These are phyloP conservation scores for Penicillium cataractarum DNA, from an alignment of 495 filamentous ascomycete genomes.

Conservation along the genomic window DNA sequence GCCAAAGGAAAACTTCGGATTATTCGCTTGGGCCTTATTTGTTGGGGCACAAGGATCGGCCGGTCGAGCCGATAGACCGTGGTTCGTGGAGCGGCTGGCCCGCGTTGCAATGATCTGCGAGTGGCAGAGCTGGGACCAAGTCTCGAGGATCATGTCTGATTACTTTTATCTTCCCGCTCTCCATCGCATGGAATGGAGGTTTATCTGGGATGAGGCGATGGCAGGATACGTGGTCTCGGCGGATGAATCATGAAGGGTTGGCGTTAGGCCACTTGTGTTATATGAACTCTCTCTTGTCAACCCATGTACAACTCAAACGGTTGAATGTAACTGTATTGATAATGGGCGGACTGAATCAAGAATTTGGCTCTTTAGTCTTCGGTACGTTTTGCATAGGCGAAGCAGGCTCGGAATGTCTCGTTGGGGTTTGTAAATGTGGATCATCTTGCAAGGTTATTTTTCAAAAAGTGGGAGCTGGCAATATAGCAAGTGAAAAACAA, in stretches of 20 bases:
- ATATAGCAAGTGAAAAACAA: neutral
- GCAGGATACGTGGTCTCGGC: conserved; percentile 25
- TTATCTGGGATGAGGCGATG: conserved; percentile 38
- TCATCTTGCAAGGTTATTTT: neutral
- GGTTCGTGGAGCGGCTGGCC: conserved; percentile 37
- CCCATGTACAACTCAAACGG: conserved; percentile 1
- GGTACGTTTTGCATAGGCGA: neutral
- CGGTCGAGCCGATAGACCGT: conserved; percentile 30
- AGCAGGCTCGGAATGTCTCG: neutral
- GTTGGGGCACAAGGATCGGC: conserved; percentile 38
- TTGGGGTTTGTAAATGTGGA: neutral
- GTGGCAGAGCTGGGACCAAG: conserved; percentile 37
- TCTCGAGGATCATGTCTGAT: conserved; percentile 25
- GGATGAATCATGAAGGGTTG: conserved; percentile 13
- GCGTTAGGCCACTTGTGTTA: neutral
- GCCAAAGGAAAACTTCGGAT: conserved; percentile 26
- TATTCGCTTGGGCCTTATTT: conserved; percentile 38
- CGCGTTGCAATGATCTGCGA: conserved; percentile 31
- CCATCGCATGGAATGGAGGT: conserved; percentile 27
- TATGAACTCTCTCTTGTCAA: neutral
- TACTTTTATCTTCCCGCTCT: conserved; percentile 32
- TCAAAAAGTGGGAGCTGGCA: neutral
- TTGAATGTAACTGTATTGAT: neutral
- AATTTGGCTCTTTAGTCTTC: neutral
- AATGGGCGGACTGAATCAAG: neutral